Evolutionary conservation across 2,329 filamentous ascomycete species (phyloP), one percentile per base, ranked within the genome.

Genomic region (Claviceps maximensis): DNA sequence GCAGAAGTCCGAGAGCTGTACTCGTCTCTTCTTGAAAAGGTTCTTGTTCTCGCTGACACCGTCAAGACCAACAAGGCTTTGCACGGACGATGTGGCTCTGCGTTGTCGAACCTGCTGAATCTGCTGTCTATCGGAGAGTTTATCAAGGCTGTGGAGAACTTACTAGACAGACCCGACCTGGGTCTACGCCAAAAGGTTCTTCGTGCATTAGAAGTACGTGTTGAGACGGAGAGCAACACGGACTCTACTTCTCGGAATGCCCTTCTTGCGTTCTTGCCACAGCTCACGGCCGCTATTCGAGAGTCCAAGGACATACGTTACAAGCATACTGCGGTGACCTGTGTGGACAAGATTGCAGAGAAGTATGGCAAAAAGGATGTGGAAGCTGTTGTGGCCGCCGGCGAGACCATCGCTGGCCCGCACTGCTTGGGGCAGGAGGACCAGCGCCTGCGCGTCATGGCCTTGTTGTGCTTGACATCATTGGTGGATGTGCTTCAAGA

Each of bases 361-460:
- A 91, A 91, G 66, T 97, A 95, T 65, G 94, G 93, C 59, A 94
- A 93, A 74, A 94, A 90, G 66, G 87, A 95, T 62, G 76, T 86
- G 1, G 81, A 86, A 59, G 83, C 82, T 46, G 86, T 95, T 46
- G 76, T 86, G 27, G 79, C 79, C 4, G 86, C 89, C 5, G 88
- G 89, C 4, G 75, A 82, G 55, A 85, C 84, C 1, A 85, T 98
- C 60, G 83, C 87, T 40, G 83, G 89, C 44, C 73, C 82, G 52
- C 75, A 86, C 58, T 91, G 88, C 57, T 77, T 97, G 49, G 87
- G 86, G 40, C 84, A 86, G 64, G 69, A 76, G 13, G 86, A 95
- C 61, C 74, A 78, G 58, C 80, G 80, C 27, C 78, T 96, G 48
- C 84, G 84, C 42, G 78, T 91, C 55, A 86, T 94, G 74, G 87